Evolutionary conservation across 1,284 basidiomycete species (phyloP).

Genomic region (Pseudozyma tsukubaensis): DNA sequence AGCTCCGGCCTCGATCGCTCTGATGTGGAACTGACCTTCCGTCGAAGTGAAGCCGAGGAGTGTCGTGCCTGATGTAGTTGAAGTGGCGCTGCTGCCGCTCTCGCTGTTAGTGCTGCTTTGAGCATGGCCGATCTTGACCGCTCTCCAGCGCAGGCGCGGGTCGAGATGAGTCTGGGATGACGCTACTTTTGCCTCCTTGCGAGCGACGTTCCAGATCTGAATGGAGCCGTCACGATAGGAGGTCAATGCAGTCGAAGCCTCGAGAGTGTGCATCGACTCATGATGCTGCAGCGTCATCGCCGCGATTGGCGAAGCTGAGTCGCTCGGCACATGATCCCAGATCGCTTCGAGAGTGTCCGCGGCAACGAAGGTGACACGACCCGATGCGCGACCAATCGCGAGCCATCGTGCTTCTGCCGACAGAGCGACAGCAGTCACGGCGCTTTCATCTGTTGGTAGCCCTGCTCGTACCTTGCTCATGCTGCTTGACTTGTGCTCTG

Average conservation of each 20-base stretch:
- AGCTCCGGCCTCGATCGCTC: conserved; percentile 19
- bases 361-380: conserved; percentile 74
- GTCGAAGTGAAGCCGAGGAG: conserved; percentile 33
- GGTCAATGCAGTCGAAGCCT: conserved; percentile 31
- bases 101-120: conserved; percentile 1
- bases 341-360: conserved; percentile 24
- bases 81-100: background rate
- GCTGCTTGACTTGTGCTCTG: conserved; percentile 11
- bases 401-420: conserved; percentile 70
- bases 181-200: conserved; percentile 16
- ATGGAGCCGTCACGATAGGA: conserved; percentile 49
- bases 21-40: conserved; percentile 37
- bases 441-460: conserved; percentile 7
- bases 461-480: conserved; percentile 10
- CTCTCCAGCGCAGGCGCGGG: conserved; percentile 29
- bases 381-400: conserved; percentile 76
- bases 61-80: conserved; percentile 4
- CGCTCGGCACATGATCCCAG: conserved; percentile 17
- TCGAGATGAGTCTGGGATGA: conserved; percentile 27
- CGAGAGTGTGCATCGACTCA: conserved; percentile 31
- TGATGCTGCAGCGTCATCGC: conserved; percentile 34
- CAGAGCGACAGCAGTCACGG: conserved; percentile 44
- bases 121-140: conserved; percentile 8
- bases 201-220: conserved; percentile 28
- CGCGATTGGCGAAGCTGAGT: conserved; percentile 15